Conservation (phyloP, 352 stramenopile genomes). For the Globisporangium abappressorium region DNA sequence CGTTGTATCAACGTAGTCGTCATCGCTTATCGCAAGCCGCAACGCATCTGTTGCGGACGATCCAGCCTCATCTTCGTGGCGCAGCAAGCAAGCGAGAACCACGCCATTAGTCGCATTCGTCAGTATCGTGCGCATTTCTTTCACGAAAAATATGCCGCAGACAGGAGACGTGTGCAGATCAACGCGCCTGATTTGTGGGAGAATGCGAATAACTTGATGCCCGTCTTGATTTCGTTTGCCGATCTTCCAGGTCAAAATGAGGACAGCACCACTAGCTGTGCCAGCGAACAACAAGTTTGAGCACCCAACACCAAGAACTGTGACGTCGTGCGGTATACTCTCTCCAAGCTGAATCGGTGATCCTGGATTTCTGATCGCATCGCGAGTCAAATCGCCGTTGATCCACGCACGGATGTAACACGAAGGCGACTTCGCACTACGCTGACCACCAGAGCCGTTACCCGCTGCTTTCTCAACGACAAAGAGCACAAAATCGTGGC, state of each 20-base stretch:
- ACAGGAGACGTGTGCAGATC: slow-evolving; percentile 54
- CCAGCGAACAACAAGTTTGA: slow-evolving; percentile 45
- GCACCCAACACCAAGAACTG: slow-evolving; percentile 37
- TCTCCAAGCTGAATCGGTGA: slow-evolving; percentile 12
- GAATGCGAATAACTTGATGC: slow-evolving; percentile 26
- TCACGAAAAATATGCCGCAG: slow-evolving; percentile 37
- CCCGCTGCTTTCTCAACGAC: slow-evolving; percentile 28
- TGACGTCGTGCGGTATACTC: slow-evolving; percentile 35
- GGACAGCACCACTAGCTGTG: slow-evolving; percentile 35
- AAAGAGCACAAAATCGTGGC: slow-evolving; percentile 59
- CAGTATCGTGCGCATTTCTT: slow-evolving; percentile 28
- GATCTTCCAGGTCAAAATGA: slow-evolving; percentile 49
- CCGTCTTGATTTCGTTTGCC: slow-evolving; percentile 24
- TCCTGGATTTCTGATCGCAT: slow-evolving; percentile 28
- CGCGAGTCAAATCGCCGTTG: slow-evolving; percentile 43
- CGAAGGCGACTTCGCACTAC: slow-evolving; percentile 1
- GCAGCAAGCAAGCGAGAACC: slow-evolving; percentile 36
- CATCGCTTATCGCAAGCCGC: slow-evolving; percentile 1
- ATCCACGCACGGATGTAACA: slow-evolving; percentile 49
- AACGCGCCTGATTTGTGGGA: slow-evolving; percentile 26
- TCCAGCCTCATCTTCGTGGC: slow-evolving; percentile 3
- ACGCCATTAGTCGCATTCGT: slow-evolving; percentile 39
- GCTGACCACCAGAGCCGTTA: neutral
- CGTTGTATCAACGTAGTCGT: slow-evolving; percentile 14
- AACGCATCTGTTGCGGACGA: slow-evolving; percentile 12